These are phyloP conservation scores for Coccinonectria pachysandricola DNA, from an alignment of 2,329 filamentous ascomycete species.

Conservation along the genomic window DNA sequence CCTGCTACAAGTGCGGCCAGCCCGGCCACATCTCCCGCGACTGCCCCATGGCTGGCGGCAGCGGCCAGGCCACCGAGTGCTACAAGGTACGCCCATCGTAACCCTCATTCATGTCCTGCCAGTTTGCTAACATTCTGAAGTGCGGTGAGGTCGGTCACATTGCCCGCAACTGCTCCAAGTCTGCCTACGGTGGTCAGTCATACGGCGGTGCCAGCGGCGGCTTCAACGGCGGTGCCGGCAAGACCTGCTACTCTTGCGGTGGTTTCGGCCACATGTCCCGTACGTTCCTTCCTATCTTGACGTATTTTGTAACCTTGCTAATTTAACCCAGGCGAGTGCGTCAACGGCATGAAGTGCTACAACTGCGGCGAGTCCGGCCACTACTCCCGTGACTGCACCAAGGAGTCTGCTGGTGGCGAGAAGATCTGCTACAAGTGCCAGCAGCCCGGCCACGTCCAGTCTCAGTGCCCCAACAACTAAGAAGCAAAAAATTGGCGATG, in stretches of 20 bases:
- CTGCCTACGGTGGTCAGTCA: conserved; percentile 39
- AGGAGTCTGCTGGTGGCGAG: conserved; percentile 76
- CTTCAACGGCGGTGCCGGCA: conserved; percentile 47
- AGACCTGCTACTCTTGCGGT: conserved; percentile 97
- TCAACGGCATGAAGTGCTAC: conserved; percentile 99
- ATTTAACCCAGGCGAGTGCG: conserved; percentile 80
- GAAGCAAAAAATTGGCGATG: conserved; percentile 22
- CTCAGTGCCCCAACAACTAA: conserved; percentile 81
- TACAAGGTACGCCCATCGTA: conserved; percentile 55
- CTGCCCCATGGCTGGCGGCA: conserved; percentile 49
- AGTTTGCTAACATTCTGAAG: conserved; percentile 24
- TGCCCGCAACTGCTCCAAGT: conserved; percentile 76
- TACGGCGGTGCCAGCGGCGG: conserved; percentile 37
- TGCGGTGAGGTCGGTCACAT: conserved; percentile 96
- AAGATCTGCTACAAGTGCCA: conserved; percentile 98
- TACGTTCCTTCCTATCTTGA: conserved; percentile 27
- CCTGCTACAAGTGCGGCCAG: conserved; percentile 70
- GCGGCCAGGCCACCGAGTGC: conserved; percentile 57
- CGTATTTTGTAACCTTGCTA: too few relatives aligned
- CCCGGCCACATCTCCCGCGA: conserved; percentile 88
- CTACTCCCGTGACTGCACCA: conserved; percentile 90
- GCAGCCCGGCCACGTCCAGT: conserved; percentile 80
- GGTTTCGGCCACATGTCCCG: conserved; percentile 95
- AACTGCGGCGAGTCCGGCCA: conserved; percentile 94
- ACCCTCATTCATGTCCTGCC: not conserved